Evolutionary conservation across 192 early-diverging fungal genomes (phyloP).

Genomic region (Endogone sp.): DNA sequence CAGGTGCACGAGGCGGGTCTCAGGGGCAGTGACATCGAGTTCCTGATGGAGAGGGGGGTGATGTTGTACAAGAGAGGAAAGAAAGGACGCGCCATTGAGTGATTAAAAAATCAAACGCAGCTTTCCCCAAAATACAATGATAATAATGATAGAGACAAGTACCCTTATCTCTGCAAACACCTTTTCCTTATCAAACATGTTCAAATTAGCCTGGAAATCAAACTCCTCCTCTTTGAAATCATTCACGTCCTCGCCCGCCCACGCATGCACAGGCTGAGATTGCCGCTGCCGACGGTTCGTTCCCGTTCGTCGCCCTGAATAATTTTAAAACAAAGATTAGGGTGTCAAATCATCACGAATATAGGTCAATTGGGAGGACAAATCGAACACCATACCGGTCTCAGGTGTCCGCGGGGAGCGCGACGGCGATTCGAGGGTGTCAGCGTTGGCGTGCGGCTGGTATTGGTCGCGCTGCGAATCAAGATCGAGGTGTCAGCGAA

Average conservation of each 20-base stretch:
- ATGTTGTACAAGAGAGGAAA: too few species aligned
- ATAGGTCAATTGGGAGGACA: not conserved
- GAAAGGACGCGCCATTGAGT: not conserved
- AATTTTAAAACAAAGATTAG: not conserved
- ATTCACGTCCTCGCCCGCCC: slow-evolving; percentile 57
- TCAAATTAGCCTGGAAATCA: slow-evolving; percentile 60
- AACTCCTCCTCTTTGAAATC: slow-evolving; percentile 59
- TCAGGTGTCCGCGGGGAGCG: too few species aligned
- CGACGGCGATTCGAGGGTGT: too few species aligned
- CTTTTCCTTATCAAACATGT: slow-evolving; percentile 67
- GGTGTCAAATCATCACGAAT: not conserved
- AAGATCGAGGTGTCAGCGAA: too few species aligned
- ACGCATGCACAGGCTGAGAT: slow-evolving; percentile 29
- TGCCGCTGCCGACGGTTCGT: not conserved
- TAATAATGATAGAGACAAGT: not conserved
- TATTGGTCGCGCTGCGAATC: too few species aligned
- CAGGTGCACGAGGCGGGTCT: slow-evolving; percentile 65
- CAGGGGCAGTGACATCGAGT: slow-evolving; percentile 64
- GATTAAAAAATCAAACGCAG: not conserved
- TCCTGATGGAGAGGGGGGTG: slow-evolving; percentile 43
- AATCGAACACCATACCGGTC: not conserved
- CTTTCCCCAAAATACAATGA: not conserved
- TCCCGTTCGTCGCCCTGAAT: not conserved
- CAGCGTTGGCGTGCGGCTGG: too few species aligned
- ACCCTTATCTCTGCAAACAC: slow-evolving; percentile 41